Evolutionary conservation across 371 early-diverging fungal species (phyloP), one percentile per base, ranked within the genome.

Genomic region (Mortierella sp.): DNA sequence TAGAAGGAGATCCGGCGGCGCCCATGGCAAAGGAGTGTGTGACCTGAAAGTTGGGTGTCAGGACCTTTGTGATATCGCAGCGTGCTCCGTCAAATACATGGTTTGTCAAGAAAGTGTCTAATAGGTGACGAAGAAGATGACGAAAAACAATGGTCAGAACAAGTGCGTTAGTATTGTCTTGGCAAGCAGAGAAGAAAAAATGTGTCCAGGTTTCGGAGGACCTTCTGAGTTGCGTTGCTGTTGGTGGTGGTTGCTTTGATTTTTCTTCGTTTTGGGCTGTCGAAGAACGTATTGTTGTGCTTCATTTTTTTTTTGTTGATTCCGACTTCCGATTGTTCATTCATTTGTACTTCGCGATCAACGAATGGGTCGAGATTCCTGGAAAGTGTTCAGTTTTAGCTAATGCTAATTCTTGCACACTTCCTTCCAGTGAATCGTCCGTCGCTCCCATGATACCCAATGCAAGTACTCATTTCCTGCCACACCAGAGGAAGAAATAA

Each of bases 51-150:
- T 96, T 96, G 75, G 91, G 96, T 65, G 97, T 97, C 85, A 98
- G 90, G 60, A 96, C 93, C 87, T 97, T 97, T 54, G 95, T 94
- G 82, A 98, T 92, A 83, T 98, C 98, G 77, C 97, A 96, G 80
- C 96, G 96, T 34, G 96, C 98, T 78, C 99, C 99, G 80, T 99
- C 98, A 84, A 99, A 96, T 81, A 96, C 88, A 88, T 94, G 95
- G 89, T 95, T 92, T 80, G 95, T 93, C 76, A 95, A 90, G 83
- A 96, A 95, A 11, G 94, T 91, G 77, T 92, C 96, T 97, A 89
- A 38, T 31, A 63, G 4, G 28, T 3, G 14, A 28, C 26, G 16
- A 28, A 60, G 7, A 3, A 28, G 28, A 14, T 58, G 34, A 16
- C 31, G 11, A 34, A 13, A 28, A 60, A 11, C 50, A 4, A 58